A percentile compares a stretch with the other conserved stretches of the same genome.
Evolutionary conservation across 2,329 filamentous ascomycete genomes (phyloP).

Genomic region (Juglanconis juglandina): DNA sequence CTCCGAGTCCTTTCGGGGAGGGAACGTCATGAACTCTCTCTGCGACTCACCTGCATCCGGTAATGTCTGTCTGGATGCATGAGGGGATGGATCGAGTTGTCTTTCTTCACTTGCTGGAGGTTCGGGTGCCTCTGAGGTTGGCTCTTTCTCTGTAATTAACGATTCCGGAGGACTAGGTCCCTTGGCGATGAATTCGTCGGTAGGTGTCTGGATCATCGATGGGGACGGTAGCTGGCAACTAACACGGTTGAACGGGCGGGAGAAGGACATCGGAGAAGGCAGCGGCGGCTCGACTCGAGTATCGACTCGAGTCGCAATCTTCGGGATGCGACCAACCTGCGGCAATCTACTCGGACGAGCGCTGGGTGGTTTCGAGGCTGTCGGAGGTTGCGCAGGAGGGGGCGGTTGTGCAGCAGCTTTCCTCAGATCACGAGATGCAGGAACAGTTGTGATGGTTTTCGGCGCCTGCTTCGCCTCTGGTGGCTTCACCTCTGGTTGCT

Average conservation of each 20-base stretch:
- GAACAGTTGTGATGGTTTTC: background rate
- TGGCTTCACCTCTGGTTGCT: background rate
- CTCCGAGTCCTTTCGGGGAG: constrained; percentile 62
- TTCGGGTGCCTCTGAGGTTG: constrained; percentile 33
- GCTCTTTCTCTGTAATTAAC: constrained; percentile 34
- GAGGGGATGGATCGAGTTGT: constrained; percentile 29
- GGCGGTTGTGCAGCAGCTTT: background rate
- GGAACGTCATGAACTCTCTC: constrained; percentile 71
- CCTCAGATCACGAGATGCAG: constrained; percentile 1
- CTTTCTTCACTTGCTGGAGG: constrained; percentile 29
- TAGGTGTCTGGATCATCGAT: constrained; percentile 24
- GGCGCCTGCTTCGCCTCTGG: background rate
- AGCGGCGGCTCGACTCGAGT: constrained; percentile 63
- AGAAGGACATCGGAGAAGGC: constrained; percentile 71
- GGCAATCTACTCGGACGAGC: constrained; percentile 62
- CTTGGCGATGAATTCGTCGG: constrained; percentile 44
- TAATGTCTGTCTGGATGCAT: constrained; percentile 28
- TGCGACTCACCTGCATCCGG: constrained; percentile 29
- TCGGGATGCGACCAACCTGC: constrained; percentile 82
- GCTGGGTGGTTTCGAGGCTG: constrained; percentile 11
- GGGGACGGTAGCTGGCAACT: constrained; percentile 41
- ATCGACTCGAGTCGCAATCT: constrained; percentile 73
- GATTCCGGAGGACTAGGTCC: constrained; percentile 43
- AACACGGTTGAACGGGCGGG: constrained; percentile 68
- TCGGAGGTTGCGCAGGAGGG: background rate